Evolutionary conservation across 2,329 filamentous ascomycete species (phyloP), one percentile per base, ranked within the genome.

Genomic region (Aspergillus candidus): DNA sequence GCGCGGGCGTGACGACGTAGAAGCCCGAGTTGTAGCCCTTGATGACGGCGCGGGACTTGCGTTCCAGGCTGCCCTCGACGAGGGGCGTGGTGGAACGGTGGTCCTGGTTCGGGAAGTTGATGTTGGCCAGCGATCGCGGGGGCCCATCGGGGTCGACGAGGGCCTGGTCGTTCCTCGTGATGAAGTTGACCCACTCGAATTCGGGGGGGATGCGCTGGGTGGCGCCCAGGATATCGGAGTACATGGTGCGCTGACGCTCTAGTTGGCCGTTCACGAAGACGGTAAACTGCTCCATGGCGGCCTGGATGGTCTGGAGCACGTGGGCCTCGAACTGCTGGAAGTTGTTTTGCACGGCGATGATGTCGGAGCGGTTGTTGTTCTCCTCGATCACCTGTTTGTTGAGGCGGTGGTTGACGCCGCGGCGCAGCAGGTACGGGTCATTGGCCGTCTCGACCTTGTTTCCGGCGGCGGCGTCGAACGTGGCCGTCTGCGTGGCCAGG

Each of bases 341-440:
- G 64, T 88, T 88, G 70, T 85, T 83, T 70, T 98, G 93, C n/a
- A 96, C 86, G 8, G 84, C 79, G 50, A 98, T 78, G 45, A 97
- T 78, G 63, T 98, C 93, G 63, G 94, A 88, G 52, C 84, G 82
- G 71, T 94, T 91, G 73, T 90, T 94, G 76, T 98, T 98, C 73
- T 98, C 93, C 62, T 95, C 88, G 37, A 88, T 74, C 31, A 97
- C 80, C 72, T 98, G 93, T 73, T 86, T 91, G 76, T 88, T 83
- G 43, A 98, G 75, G 35, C 89, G 83, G 71, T 96, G 79, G 52
- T 87, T 71, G 46, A 96, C 82, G 47, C 87, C 86, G 29, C 91
- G 83, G 58, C 84, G 80, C 36, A 97, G 66, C 44, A 97, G 77
- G 62, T 97, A 98, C 4, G 93, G 93, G 63, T 98, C 93, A 30